Percentiles rank a stretch among this genome's conserved stretches.
Conservation (phyloP, 352 stramenopile genomes). For the Phytopythium aichiense region DNA sequence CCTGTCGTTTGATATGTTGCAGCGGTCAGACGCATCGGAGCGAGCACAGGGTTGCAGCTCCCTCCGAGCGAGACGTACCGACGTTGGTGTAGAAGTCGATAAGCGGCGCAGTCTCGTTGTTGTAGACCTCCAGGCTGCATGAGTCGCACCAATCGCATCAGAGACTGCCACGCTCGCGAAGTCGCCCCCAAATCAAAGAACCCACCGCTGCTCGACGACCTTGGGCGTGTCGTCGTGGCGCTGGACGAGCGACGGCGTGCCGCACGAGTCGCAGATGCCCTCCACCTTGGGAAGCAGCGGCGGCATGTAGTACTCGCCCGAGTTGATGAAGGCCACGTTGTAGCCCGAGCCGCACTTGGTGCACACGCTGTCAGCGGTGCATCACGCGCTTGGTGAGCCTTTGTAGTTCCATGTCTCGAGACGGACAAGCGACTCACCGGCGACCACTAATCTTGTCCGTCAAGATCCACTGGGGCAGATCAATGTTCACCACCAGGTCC, state of each 20-base stretch:
- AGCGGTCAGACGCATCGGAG: not conserved
- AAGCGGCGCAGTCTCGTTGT: constrained; percentile 82
- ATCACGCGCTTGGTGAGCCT: not conserved
- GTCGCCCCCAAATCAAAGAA: not conserved
- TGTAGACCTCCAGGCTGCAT: constrained; percentile 81
- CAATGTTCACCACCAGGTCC: constrained; percentile 87
- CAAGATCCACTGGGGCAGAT: constrained; percentile 85
- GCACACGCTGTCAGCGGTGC: constrained; percentile 51
- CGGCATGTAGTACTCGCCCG: constrained; percentile 88
- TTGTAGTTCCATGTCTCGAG: not conserved
- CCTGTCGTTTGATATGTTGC: constrained; percentile 11
- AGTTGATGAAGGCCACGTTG: constrained; percentile 87
- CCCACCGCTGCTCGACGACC: constrained; percentile 70
- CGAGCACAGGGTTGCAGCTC: not conserved
- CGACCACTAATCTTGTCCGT: constrained; percentile 87
- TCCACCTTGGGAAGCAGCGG: constrained; percentile 84
- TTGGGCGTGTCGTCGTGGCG: constrained; percentile 78
- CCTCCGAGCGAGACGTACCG: constrained; percentile 17
- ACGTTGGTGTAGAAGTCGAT: constrained; percentile 83
- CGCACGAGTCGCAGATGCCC: constrained; percentile 78
- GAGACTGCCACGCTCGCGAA: not conserved
- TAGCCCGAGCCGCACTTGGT: constrained; percentile 80
- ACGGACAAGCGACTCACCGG: constrained; percentile 28
- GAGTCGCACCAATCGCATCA: not conserved
- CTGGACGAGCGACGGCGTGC: constrained; percentile 65